phyloP scores from a whole-genome alignment of 2,329 filamentous ascomycete species.

The Aspergillus sp. region DNA sequence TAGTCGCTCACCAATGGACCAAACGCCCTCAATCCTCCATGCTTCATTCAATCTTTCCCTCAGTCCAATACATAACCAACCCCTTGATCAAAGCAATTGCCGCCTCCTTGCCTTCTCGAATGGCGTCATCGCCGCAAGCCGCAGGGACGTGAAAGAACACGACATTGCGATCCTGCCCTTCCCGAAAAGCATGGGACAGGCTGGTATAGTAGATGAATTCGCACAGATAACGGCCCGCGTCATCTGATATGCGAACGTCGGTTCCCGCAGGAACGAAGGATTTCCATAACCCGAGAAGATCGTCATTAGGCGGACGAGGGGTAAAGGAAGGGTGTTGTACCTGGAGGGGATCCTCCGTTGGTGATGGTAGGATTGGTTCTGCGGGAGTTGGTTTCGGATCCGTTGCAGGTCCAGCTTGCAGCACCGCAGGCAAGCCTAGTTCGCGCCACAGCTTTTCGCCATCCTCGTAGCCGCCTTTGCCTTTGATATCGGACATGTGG shows the following conservation, averaged over 20 bases:
- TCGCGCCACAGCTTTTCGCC: slow-evolving; percentile 56
- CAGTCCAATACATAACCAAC: slow-evolving; percentile 42
- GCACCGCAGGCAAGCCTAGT: slow-evolving; percentile 48
- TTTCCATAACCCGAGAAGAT: slow-evolving; percentile 37
- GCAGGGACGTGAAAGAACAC: slow-evolving; percentile 73
- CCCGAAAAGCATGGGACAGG: slow-evolving; percentile 47
- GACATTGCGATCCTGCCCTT: slow-evolving; percentile 45
- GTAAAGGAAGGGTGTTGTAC: slow-evolving; percentile 3
- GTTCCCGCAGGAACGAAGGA: slow-evolving; percentile 28
- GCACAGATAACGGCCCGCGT: slow-evolving; percentile 72
- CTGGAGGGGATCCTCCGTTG: background rate
- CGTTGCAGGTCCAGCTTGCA: slow-evolving; percentile 49
- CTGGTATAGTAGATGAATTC: slow-evolving; percentile 77
- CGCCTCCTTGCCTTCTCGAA: slow-evolving; percentile 41
- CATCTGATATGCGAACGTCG: slow-evolving; percentile 60
- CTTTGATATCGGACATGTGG: slow-evolving; percentile 67
- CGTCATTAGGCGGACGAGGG: slow-evolving; percentile 33
- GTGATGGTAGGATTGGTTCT: background rate
- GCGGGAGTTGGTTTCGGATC: background rate
- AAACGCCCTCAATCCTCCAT: background rate
- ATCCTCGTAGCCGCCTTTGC: slow-evolving; percentile 39
- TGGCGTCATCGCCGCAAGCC: slow-evolving; percentile 50
- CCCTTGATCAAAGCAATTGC: slow-evolving; percentile 45
- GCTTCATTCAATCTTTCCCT: slow-evolving; percentile 9
- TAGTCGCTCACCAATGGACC: background rate